These are phyloP conservation scores for Haberlea rhodopensis DNA, from an alignment of 257 asterid species.

Conservation along the genomic window DNA sequence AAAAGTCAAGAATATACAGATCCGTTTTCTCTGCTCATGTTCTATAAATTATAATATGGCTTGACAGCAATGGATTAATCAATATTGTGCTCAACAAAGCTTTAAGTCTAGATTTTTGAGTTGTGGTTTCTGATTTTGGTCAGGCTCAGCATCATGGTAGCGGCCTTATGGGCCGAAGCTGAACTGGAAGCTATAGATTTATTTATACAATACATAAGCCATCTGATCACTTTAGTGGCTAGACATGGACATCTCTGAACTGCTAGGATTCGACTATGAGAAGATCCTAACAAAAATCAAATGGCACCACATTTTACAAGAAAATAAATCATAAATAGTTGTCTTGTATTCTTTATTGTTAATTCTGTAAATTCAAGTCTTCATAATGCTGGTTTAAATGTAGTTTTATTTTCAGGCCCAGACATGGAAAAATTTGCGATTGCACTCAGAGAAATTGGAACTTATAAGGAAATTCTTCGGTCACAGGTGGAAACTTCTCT, in stretches of 20 bases:
- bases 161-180: conserved; percentile 18
- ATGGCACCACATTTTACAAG: neutral
- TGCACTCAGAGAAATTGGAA: conserved; percentile 86
- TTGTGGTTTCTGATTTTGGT: neutral
- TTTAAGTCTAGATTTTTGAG: conserved; percentile 8
- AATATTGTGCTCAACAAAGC: neutral
- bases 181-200: neutral
- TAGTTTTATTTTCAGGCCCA: conserved; percentile 57
- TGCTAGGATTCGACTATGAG: neutral
- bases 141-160: conserved; percentile 6
- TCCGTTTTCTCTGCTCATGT: neutral
- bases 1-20: no score
- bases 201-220: conserved; percentile 12
- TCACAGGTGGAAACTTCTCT: conserved; percentile 57
- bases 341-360: conserved; percentile 4
- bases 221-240: neutral
- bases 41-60: neutral
- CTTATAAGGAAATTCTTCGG: conserved; percentile 88
- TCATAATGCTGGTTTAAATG: conserved; percentile 29
- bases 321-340: neutral
- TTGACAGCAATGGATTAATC: conserved; percentile 10
- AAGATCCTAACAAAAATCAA: conserved; percentile 17
- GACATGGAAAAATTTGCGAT: conserved; percentile 90
- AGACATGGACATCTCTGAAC: conserved; percentile 1
- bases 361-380: neutral